Evolutionary conservation across 306 rosid genomes (phyloP).

Genomic region (Lablab purpureus): DNA sequence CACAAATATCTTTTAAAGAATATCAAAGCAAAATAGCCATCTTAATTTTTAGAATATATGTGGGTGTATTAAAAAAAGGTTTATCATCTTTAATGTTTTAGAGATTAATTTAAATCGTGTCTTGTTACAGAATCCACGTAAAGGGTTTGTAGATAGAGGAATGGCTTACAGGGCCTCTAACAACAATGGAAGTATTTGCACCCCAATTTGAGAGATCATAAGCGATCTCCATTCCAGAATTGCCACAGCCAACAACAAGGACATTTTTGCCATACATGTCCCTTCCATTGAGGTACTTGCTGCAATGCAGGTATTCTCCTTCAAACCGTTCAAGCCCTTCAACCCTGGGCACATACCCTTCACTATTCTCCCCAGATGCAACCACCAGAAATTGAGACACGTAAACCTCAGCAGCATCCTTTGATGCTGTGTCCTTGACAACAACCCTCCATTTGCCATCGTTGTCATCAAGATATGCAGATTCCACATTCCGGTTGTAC

Average conservation of each 20-base stretch:
- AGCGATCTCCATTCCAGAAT: slow-evolving; percentile 83
- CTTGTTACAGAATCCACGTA: background rate
- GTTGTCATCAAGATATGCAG: slow-evolving; percentile 28
- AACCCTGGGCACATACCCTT: slow-evolving; percentile 51
- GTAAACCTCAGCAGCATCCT: slow-evolving; percentile 45
- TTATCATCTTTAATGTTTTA: background rate
- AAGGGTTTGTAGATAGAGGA: background rate
- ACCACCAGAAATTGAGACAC: slow-evolving; percentile 57
- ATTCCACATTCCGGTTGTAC: slow-evolving; percentile 45
- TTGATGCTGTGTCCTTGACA: slow-evolving; percentile 18
- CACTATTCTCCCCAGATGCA: slow-evolving; percentile 68
- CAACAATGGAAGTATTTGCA: slow-evolving; percentile 68
- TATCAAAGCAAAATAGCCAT: background rate
- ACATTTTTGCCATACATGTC: slow-evolving; percentile 53
- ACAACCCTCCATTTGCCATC: slow-evolving; percentile 52
- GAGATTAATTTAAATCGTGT: background rate
- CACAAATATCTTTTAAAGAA: too few relatives aligned
- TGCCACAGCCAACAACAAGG: slow-evolving; percentile 77
- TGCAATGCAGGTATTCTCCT: slow-evolving; percentile 64
- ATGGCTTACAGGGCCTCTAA: slow-evolving; percentile 54
- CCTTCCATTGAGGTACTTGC: slow-evolving; percentile 58
- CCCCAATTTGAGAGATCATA: slow-evolving; percentile 65
- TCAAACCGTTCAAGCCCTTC: slow-evolving; percentile 54
- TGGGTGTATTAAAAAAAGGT: background rate
- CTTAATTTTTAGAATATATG: background rate